Base-by-base conservation (phyloP, 345 rosid genomes). In the Moricandia moricandioides region DNA sequence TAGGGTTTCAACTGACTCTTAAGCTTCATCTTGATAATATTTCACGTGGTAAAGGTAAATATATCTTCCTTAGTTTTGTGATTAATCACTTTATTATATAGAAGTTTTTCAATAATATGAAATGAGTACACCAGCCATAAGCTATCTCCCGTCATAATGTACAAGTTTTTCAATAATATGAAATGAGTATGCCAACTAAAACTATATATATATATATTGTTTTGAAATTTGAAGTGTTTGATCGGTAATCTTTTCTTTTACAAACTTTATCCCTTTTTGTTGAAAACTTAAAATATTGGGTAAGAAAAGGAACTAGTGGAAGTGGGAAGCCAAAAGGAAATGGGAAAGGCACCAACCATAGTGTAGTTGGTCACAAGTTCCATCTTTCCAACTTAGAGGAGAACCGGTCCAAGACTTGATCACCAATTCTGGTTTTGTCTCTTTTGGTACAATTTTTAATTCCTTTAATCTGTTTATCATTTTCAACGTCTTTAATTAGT, bases 1-100 rank as follows among this genome's bases (percentile, higher is more conserved):
- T 88, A 78, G 97, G 98, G 78, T 93, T 91, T 75, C 97, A 91
- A 78, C 84, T 93, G 68, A 89, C 97, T 65, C 85, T 93, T 52
- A 77, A 71, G 73, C 81, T 93, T 33, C 49, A 88, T 62, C 81
- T 93, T 57, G 52, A 81, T 16, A 87, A 79, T 80, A 83, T 91
- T 58, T 90, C 91, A 12, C 78, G 17, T 39, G 83, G 84, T 27
- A 89, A 89, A 86, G 96, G 97, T 87, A 68, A 14, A 30, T 30
- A 30, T 30, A 6, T 4, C 16, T 27, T 57, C 16, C 10, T 13
- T 59, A 59, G 4, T 52, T 52, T 18, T 8, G 55, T 49, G 1
- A 52, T 52, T 0, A 52, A 8, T 52, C 27, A 17, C 3, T 56
- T 5, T 56, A 26, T 7, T 56, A 56, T 26, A 24, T 24, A 55